Base-by-base conservation (phyloP, 768 basidiomycete species). In the Suillus decipiens region DNA sequence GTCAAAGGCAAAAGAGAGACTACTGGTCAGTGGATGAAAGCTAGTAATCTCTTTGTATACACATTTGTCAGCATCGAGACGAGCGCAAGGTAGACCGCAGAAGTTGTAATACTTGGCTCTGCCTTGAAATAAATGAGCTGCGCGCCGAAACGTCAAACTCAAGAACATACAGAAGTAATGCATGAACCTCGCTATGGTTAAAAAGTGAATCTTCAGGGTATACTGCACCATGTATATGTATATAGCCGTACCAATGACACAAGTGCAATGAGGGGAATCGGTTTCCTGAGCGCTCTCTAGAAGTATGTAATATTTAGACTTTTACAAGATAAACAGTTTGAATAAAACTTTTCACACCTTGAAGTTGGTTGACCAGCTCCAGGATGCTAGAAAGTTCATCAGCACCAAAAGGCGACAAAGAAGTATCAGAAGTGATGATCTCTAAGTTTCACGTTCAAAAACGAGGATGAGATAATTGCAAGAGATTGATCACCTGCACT, bases 31-130 rank as follows among this genome's bases (percentile, higher is more conserved):
- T 56, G 45, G 14, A 42, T 57, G 19, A 11, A 24, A 43, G 60
- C 61, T 22, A 55, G 59, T 3, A 11, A 55, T 24, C 24, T 55
- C 14, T 47, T 36, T 64, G 42, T 71, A 69, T 14, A 86, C 74
- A 19, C 80, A 81, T 62, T 79, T 77, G 61, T 80, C 74, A 2
- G 79, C 76, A 41, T 78, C 71, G 15, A 86, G 72, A 5, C 84
- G 82, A 4, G 81, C 82, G 42, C 69, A 70, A 3, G 76, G 73
- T 69, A 84, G 80, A 5, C 84, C 84, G 64, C 82, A 73, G 58
- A 79, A 81, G 66, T 85, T 78, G 39, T 78, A 67, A 58, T 82
- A 84, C 34, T 77, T 70, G n/a, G 67, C 61, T 72, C 66, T 77
- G 11, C 63, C 70, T 71, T 54, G 12, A 55, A 12, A 61, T 61